Percentiles rank a stretch among this genome's conserved stretches.
Evolutionary conservation across 352 stramenopile genomes (phyloP).

Genomic region (Pythium aquatile): DNA sequence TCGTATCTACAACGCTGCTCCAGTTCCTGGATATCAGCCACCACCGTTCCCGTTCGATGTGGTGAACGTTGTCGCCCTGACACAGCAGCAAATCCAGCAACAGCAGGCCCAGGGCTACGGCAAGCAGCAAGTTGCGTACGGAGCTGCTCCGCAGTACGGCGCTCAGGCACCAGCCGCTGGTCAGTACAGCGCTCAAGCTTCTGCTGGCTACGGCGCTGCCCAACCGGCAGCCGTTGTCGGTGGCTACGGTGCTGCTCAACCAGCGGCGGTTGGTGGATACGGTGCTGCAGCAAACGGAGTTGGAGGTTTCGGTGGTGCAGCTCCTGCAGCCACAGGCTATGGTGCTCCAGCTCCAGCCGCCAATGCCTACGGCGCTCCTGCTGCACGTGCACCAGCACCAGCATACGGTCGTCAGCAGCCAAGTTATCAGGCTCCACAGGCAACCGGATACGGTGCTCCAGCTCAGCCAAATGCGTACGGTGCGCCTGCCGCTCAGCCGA

Average conservation of each 20-base stretch:
- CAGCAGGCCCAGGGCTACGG: slow-evolving; percentile 47
- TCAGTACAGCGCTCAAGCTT: slow-evolving; percentile 42
- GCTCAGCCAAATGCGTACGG: slow-evolving; percentile 2
- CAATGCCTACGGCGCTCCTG: slow-evolving; percentile 34
- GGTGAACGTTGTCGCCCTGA: slow-evolving; percentile 56
- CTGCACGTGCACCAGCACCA: slow-evolving; percentile 33
- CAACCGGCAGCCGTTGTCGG: slow-evolving; percentile 24
- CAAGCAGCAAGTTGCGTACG: slow-evolving; percentile 27
- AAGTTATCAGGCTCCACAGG: slow-evolving; percentile 13
- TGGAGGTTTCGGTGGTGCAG: slow-evolving; percentile 6
- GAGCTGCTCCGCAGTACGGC: slow-evolving; percentile 18
- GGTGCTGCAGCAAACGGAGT: slow-evolving; percentile 11
- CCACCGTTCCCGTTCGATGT: slow-evolving; percentile 85
- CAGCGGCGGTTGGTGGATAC: slow-evolving; percentile 31
- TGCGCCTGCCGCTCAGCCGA: not conserved
- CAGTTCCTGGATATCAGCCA: slow-evolving; percentile 72
- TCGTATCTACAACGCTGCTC: slow-evolving; percentile 83
- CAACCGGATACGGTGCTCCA: slow-evolving; percentile 15
- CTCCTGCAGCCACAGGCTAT: slow-evolving; percentile 36
- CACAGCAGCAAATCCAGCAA: slow-evolving; percentile 59
- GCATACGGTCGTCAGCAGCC: slow-evolving; percentile 34
- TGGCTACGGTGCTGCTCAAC: slow-evolving; percentile 16
- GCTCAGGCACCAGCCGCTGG: slow-evolving; percentile 21
- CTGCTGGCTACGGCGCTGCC: slow-evolving; percentile 41
- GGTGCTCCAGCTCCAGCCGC: slow-evolving; percentile 24